phyloP scores from a whole-genome alignment of 495 filamentous ascomycete species.

The Penicillium diatomitis region DNA sequence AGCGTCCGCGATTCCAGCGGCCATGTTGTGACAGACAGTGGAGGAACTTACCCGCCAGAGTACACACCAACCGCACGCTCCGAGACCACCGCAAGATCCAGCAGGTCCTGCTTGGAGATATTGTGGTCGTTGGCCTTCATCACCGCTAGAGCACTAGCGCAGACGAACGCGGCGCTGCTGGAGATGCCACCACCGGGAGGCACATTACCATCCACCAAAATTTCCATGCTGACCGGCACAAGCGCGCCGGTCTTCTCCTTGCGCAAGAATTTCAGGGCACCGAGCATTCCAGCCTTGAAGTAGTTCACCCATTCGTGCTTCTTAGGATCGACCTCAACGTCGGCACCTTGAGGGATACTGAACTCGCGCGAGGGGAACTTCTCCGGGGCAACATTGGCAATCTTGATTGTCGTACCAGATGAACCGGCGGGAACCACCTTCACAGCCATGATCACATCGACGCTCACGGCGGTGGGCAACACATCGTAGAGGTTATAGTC shows the following conservation, averaged over 20 bases:
- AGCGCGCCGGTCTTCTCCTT: slow-evolving; percentile 49
- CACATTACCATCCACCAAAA: slow-evolving; percentile 85
- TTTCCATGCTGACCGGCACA: slow-evolving; percentile 68
- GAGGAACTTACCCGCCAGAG: slow-evolving; percentile 66
- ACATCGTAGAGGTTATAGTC: slow-evolving; percentile 97
- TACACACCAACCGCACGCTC: slow-evolving; percentile 94
- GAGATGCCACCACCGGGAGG: slow-evolving; percentile 86
- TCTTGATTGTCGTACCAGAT: slow-evolving; percentile 43
- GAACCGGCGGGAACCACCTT: slow-evolving; percentile 41
- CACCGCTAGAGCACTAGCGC: slow-evolving; percentile 78
- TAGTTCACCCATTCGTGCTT: slow-evolving; percentile 96
- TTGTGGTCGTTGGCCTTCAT: slow-evolving; percentile 78
- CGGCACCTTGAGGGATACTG: slow-evolving; percentile 51
- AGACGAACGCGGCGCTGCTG: slow-evolving; percentile 91
- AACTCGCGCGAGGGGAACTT: slow-evolving; percentile 77
- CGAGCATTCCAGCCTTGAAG: slow-evolving; percentile 84
- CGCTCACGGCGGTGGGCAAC: slow-evolving; percentile 86
- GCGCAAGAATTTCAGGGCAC: slow-evolving; percentile 69
- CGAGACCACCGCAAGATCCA: slow-evolving; percentile 85
- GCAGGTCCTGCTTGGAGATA: slow-evolving; percentile 80
- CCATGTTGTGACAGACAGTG: too few species aligned
- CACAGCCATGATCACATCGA: slow-evolving; percentile 84
- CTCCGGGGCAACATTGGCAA: slow-evolving; percentile 67
- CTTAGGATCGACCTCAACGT: slow-evolving; percentile 74
- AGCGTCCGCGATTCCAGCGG: too few species aligned